Percentiles rank a stretch among this genome's conserved stretches.
These are phyloP conservation scores for Exidia glandulosa DNA, from an alignment of 768 basidiomycete species.

Conservation along the genomic window DNA sequence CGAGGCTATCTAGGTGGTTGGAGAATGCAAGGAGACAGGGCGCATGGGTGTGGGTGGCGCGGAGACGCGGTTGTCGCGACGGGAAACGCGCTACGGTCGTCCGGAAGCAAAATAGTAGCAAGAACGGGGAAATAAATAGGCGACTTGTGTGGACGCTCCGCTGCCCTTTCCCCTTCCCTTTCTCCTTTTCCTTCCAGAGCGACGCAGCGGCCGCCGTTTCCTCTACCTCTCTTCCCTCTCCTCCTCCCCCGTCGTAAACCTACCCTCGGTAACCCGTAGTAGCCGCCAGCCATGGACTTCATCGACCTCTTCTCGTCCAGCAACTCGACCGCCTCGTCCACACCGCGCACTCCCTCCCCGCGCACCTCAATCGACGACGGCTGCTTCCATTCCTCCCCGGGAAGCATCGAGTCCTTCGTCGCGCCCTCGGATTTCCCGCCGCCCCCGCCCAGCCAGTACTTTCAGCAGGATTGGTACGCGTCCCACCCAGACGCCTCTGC, in stretches of 20 bases:
- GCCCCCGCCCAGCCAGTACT: not conserved
- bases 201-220: not conserved
- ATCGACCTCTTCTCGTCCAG: not conserved
- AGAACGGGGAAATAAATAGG: not conserved
- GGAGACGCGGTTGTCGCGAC: no score
- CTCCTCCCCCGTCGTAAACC: not conserved
- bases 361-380: not conserved
- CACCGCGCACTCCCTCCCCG: not conserved
- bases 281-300: not conserved
- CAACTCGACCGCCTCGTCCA: not conserved
- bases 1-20: no score
- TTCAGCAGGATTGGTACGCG: not conserved
- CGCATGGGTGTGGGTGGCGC: no score
- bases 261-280: not conserved
- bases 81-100: no score
- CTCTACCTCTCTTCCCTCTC: not conserved
- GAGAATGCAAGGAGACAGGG: no score
- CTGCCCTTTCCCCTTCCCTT: not conserved
- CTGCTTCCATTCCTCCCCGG: not conserved
- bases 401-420: not conserved
- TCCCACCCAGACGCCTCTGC: not conserved
- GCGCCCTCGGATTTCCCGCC: not conserved
- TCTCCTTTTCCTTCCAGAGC: not conserved
- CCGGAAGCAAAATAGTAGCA: no score
- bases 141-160: not conserved